Base-by-base conservation (phyloP, 2,329 filamentous ascomycete genomes). In the Penicillium concentricum region DNA sequence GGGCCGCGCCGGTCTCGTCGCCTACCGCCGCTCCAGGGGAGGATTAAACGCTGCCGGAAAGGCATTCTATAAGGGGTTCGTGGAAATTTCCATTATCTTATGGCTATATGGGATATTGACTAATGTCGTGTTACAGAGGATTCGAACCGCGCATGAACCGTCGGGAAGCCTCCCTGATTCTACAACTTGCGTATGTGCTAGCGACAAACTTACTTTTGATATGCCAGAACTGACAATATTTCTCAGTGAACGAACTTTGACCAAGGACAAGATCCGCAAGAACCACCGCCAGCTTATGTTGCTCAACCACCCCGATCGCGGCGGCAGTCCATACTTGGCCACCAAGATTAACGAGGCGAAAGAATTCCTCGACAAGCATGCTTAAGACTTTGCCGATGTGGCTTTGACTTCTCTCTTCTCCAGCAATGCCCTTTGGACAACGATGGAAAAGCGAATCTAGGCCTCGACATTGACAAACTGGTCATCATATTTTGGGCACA, bases 281-380 rank as follows among this genome's bases (percentile, higher is more conserved):
- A 91, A 92, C 67, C 94, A 99, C 78, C 88, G 94, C 62, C 91
- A 88, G 53, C 86, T 97, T 65, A 99, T 99, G 93, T 86, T 99
- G 55, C 82, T 96, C 64, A 99, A 99, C 82, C 94, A 99, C 76
- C 94, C 94, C 62, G 94, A 99, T 82, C 89, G 94, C 72, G 94
- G 94, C 64, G 94, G 94, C 38, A 97, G 92, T 72, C 94, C 94
- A 8, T 99, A 97, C 73, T 80, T 99, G 43, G 94, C 94, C 15
- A 97, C 92, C 52, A 99, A 99, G 77, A 89, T 99, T 73, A 99
- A 99, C 78, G 94, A 99, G 76, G 94, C 94, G 38, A 99, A 99
- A 77, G 93, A 97, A 74, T 85, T 97, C 61, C 74, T 99, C 65
- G 94, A 99, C 74, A 97, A 96, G 77, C 81, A 79, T 51, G 58